Evolutionary conservation across 371 early-diverging fungal species (phyloP).

Genomic region (Mucor piriformis): DNA sequence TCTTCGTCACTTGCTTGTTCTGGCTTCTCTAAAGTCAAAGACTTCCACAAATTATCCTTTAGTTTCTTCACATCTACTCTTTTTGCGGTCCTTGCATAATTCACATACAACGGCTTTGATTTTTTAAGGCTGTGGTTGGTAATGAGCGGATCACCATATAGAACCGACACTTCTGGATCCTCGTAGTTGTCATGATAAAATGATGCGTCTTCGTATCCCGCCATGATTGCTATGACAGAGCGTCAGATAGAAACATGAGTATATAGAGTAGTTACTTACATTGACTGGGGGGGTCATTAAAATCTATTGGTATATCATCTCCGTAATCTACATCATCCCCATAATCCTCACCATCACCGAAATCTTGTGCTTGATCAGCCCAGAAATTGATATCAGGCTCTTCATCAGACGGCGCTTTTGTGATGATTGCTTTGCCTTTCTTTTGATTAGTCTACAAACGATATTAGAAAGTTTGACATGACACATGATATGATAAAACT

Average conservation of each 20-base stretch:
- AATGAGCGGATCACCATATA: slow-evolving; percentile 45
- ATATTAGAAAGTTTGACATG: too few species aligned
- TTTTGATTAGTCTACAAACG: not conserved
- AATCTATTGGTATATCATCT: slow-evolving; percentile 19
- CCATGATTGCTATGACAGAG: slow-evolving; percentile 18
- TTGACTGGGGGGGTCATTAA: slow-evolving; percentile 18
- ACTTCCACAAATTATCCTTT: slow-evolving; percentile 94
- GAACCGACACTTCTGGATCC: slow-evolving; percentile 23
- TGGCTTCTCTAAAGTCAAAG: slow-evolving; percentile 12
- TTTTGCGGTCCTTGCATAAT: slow-evolving; percentile 88
- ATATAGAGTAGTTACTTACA: slow-evolving; percentile 18
- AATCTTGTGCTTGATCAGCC: slow-evolving; percentile 33
- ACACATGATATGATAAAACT: too few species aligned
- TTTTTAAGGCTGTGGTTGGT: slow-evolving; percentile 54
- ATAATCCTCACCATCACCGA: slow-evolving; percentile 9
- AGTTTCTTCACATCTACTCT: slow-evolving; percentile 92
- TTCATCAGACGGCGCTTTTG: slow-evolving; percentile 7
- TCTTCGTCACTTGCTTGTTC: slow-evolving; percentile 5
- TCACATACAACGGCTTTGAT: slow-evolving; percentile 74
- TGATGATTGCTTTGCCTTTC: not conserved
- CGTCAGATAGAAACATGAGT: not conserved
- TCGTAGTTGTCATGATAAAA: slow-evolving; percentile 34
- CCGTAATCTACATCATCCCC: slow-evolving; percentile 19
- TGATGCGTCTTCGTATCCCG: slow-evolving; percentile 37
- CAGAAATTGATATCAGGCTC: slow-evolving; percentile 44